phyloP scores from a whole-genome alignment of 2,329 filamentous ascomycete genomes.

The Ophiostoma pallidulum region DNA sequence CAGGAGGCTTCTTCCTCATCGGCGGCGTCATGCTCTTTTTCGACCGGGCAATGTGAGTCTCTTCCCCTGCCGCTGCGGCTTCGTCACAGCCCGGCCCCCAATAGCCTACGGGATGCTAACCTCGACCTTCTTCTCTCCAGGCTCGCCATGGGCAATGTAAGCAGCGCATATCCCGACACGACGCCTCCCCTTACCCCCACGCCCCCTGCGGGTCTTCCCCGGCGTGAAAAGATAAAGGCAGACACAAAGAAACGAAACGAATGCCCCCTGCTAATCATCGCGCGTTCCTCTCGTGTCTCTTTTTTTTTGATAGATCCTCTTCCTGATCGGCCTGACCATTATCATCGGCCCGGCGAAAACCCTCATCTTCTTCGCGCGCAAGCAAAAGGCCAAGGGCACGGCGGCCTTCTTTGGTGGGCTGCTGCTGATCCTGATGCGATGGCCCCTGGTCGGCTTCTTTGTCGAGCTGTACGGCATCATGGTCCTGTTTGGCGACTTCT shows the following conservation, averaged over 20 bases:
- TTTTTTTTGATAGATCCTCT: slow-evolving; percentile 67
- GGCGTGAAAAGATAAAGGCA: no score
- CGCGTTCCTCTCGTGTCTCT: no score
- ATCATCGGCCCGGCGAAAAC: slow-evolving; percentile 93
- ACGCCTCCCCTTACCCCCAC: slow-evolving; percentile 10
- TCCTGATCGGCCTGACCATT: slow-evolving; percentile 90
- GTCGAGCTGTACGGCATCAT: slow-evolving; percentile 91
- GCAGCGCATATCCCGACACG: slow-evolving; percentile 15
- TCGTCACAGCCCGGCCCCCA: no score
- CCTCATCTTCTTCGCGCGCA: slow-evolving; percentile 84
- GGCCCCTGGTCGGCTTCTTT: slow-evolving; percentile 84
- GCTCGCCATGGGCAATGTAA: slow-evolving; percentile 95
- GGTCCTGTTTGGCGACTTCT: slow-evolving; percentile 90
- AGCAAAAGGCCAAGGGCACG: slow-evolving; percentile 86
- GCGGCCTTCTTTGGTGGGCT: slow-evolving; percentile 80
- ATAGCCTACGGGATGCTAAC: background rate
- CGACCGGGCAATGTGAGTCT: slow-evolving; percentile 79
- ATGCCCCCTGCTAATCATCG: no score
- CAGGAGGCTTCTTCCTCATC: slow-evolving; percentile 90
- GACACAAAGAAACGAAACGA: no score
- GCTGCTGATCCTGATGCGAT: slow-evolving; percentile 73
- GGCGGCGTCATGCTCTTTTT: slow-evolving; percentile 96
- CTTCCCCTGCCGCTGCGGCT: background rate
- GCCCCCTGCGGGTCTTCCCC: no score
- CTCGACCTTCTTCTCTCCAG: slow-evolving; percentile 32